Percentiles rank a stretch among this genome's conserved stretches.
These are phyloP conservation scores for Glarea lozoyensis DNA, from an alignment of 495 filamentous ascomycete genomes.

Conservation along the genomic window DNA sequence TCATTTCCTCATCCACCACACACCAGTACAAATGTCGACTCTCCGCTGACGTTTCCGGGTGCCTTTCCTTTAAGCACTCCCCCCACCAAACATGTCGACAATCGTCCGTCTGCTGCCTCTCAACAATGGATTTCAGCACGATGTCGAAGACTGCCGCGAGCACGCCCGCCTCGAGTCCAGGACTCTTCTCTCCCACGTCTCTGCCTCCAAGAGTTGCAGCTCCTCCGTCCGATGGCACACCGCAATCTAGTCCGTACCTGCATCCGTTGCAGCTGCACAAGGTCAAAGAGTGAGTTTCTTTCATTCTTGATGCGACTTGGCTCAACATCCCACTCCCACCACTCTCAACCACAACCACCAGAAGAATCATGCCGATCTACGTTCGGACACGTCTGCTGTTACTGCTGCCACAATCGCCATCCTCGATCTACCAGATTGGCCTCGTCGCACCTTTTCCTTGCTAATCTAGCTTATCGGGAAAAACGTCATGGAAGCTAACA, in stretches of 20 bases:
- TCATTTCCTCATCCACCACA: too few relatives aligned
- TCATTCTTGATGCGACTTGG: constrained; percentile 1
- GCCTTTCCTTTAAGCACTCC: background rate
- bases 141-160: constrained; percentile 16
- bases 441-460: background rate
- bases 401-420: background rate
- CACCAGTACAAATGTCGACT: too few relatives aligned
- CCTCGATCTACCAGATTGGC: background rate
- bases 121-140: constrained; percentile 17
- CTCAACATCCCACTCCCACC: constrained; percentile 3
- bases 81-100: constrained; percentile 14
- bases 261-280: constrained; percentile 25
- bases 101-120: constrained; percentile 3
- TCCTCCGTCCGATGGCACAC: constrained; percentile 18
- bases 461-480: background rate
- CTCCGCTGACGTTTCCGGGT: constrained; percentile 5
- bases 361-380: too few relatives aligned
- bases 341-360: constrained; percentile 1
- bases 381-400: too few relatives aligned
- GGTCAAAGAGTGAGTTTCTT: constrained; percentile 39
- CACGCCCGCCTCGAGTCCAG: constrained; percentile 23
- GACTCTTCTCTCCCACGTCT: constrained; percentile 18
- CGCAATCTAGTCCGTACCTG: constrained; percentile 21
- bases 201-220: constrained; percentile 2
- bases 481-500: constrained; percentile 1